A percentile compares a stretch with the other conserved stretches of the same genome.
Evolutionary conservation across 495 filamentous ascomycete species (phyloP).

Genomic region (Haplographium delicatum): DNA sequence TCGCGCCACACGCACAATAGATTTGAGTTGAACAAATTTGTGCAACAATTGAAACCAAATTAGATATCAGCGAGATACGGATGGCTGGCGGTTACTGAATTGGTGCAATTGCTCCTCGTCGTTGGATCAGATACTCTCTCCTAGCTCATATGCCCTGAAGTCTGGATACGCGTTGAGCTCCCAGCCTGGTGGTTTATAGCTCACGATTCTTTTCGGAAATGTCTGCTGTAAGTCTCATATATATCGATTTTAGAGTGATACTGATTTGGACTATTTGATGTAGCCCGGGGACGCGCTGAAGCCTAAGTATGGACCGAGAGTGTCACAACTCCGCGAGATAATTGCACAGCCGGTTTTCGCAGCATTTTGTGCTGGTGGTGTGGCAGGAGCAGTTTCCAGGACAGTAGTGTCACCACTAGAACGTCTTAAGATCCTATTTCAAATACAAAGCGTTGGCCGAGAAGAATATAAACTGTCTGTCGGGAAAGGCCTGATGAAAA

Average conservation of each 20-base stretch:
- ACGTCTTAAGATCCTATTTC: slow-evolving; percentile 93
- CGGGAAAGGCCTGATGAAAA: slow-evolving; percentile 81
- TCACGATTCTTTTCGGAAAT: slow-evolving; percentile 7
- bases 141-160: slow-evolving; percentile 9
- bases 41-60: neutral
- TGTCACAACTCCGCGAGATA: slow-evolving; percentile 36
- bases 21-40: too few relatives aligned
- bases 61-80: neutral
- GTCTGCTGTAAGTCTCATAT: slow-evolving; percentile 19
- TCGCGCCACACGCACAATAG: too few relatives aligned
- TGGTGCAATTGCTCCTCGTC: slow-evolving; percentile 11
- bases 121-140: slow-evolving; percentile 3
- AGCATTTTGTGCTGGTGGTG: slow-evolving; percentile 91
- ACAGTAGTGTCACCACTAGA: slow-evolving; percentile 96
- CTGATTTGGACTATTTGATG: slow-evolving; percentile 1
- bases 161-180: slow-evolving; percentile 8
- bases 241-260: neutral
- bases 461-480: slow-evolving; percentile 90
- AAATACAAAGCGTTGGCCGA: slow-evolving; percentile 86
- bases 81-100: slow-evolving; percentile 7
- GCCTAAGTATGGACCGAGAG: slow-evolving; percentile 26
- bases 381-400: slow-evolving; percentile 93
- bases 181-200: neutral
- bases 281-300: slow-evolving; percentile 19
- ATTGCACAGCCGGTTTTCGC: slow-evolving; percentile 76